phyloP scores from a whole-genome alignment of 2,329 filamentous ascomycete genomes.

The Aspergillus ibericus region DNA sequence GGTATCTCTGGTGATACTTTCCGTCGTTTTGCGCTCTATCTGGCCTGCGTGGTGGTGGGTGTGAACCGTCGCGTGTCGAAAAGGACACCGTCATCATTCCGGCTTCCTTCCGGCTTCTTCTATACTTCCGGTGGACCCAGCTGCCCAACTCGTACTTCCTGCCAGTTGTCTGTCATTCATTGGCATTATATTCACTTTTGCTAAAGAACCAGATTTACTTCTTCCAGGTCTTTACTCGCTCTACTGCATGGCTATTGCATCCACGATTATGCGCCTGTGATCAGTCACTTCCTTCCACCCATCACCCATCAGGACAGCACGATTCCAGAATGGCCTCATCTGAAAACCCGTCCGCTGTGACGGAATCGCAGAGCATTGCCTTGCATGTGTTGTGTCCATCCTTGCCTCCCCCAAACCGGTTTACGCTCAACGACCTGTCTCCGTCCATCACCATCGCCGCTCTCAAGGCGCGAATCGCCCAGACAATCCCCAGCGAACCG shows the following conservation, averaged over 20 bases:
- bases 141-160: background rate
- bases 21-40: background rate
- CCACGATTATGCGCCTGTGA: constrained; percentile 1
- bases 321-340: constrained; percentile 13
- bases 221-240: background rate
- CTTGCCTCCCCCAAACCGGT: constrained; percentile 35
- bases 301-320: background rate
- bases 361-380: constrained; percentile 22
- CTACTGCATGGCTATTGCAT: background rate
- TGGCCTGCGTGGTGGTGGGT: background rate
- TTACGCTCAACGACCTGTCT: constrained; percentile 39
- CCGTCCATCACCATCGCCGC: constrained; percentile 49
- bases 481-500: constrained; percentile 50
- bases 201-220: background rate
- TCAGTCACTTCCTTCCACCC: background rate
- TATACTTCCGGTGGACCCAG: background rate
- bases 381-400: constrained; percentile 46
- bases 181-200: background rate
- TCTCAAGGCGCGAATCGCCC: constrained; percentile 55
- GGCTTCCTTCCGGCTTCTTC: background rate
- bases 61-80: background rate
- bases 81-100: constrained; percentile 20
- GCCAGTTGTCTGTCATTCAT: background rate
- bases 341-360: background rate
- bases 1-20: background rate